These are phyloP conservation scores for Apiospora aurea DNA, from an alignment of 2,329 filamentous ascomycete species.

Conservation along the genomic window DNA sequence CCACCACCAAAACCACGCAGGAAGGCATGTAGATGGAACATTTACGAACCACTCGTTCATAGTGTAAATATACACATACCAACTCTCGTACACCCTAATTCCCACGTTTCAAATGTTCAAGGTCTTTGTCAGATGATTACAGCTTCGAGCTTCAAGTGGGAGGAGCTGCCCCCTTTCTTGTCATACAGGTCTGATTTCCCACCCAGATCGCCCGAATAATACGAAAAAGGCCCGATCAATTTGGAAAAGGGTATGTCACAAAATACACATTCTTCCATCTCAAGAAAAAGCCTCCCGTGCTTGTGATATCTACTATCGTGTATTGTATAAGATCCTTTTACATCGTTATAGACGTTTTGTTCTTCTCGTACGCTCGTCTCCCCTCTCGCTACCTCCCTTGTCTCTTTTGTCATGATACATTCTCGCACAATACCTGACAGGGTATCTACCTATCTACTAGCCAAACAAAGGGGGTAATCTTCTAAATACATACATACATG, in stretches of 20 bases:
- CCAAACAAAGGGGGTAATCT: background rate
- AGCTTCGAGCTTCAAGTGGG: background rate
- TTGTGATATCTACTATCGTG: background rate
- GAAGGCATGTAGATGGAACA: constrained; percentile 20
- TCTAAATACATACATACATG: background rate
- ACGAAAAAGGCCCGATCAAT: background rate
- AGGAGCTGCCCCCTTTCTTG: background rate
- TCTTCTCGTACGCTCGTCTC: background rate
- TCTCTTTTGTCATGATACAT: background rate
- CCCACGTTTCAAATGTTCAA: no score
- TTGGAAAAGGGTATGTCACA: background rate
- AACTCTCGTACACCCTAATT: background rate
- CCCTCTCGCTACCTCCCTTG: background rate
- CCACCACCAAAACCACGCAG: background rate
- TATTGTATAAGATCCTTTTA: background rate
- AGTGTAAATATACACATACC: background rate
- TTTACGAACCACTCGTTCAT: background rate
- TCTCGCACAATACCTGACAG: background rate
- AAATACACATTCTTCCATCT: background rate
- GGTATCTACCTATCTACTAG: constrained; percentile 4
- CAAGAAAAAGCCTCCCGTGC: background rate
- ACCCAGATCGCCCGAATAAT: no score
- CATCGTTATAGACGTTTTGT: background rate
- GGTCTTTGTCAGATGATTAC: background rate
- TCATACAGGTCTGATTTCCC: background rate